A percentile compares a stretch with the other conserved stretches of the same genome.
Conservation (phyloP, 1,284 basidiomycete species). For the Rhodotorula sp. region DNA sequence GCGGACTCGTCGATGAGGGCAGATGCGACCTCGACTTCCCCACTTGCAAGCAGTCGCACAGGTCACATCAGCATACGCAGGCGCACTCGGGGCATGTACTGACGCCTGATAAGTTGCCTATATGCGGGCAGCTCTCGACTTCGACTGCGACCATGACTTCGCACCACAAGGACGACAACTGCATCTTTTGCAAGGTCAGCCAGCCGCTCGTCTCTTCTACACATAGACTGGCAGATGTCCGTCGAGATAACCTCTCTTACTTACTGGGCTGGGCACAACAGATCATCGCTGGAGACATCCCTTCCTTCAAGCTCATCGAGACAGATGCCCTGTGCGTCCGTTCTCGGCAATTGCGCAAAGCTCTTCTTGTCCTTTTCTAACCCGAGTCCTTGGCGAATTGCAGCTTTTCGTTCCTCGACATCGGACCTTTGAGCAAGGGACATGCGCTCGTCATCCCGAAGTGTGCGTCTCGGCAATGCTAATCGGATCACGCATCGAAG, state of each 20-base stretch:
- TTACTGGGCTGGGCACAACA: not conserved
- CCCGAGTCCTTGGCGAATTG: too few relatives aligned
- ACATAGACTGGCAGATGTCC: not conserved
- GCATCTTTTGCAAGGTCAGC: slow-evolving; percentile 51
- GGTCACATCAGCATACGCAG: too few relatives aligned
- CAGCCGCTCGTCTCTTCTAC: not conserved
- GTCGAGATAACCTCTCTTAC: too few relatives aligned
- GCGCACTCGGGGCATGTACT: too few relatives aligned
- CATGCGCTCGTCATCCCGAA: slow-evolving; percentile 54
- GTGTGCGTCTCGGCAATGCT: slow-evolving; percentile 26
- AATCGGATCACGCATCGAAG: not conserved
- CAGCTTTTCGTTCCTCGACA: slow-evolving; percentile 48
- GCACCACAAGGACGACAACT: slow-evolving; percentile 40
- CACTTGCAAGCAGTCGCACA: too few relatives aligned
- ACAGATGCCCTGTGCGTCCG: slow-evolving; percentile 46
- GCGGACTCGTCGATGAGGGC: too few relatives aligned
- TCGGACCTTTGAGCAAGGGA: slow-evolving; percentile 50
- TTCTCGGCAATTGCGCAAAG: not conserved
- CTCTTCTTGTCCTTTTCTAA: not conserved
- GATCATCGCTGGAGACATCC: slow-evolving; percentile 49
- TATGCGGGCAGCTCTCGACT: slow-evolving; percentile 5
- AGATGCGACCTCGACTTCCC: too few relatives aligned
- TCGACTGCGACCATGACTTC: slow-evolving; percentile 8
- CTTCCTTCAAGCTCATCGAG: slow-evolving; percentile 51
- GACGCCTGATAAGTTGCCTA: too few relatives aligned